Evolutionary conservation across 176 grass and related monocot genomes (phyloP).

Genomic region (Puya raimondii): DNA sequence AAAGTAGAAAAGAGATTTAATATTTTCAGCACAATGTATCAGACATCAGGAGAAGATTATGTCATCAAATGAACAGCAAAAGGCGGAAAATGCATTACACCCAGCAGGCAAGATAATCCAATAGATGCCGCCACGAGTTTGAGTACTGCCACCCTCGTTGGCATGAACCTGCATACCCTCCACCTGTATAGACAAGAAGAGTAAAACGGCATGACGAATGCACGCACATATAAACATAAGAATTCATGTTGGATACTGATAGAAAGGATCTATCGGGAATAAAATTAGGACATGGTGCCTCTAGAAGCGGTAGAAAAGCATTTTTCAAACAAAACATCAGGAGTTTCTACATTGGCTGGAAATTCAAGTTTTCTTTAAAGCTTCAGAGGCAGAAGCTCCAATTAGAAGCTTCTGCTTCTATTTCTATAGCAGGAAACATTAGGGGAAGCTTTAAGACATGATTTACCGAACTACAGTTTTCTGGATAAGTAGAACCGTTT

Average conservation of each 20-base stretch:
- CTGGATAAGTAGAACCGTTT: no score
- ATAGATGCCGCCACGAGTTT: conserved; percentile 95
- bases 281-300: no score
- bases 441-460: no score
- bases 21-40: neutral
- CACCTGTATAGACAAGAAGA: conserved; percentile 36
- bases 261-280: neutral
- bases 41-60: neutral
- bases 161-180: conserved; percentile 96
- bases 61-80: conserved; percentile 10
- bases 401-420: no score
- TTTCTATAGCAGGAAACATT: no score
- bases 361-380: no score
- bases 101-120: conserved; percentile 97
- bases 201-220: neutral
- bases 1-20: conserved; percentile 5
- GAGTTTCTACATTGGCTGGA: no score
- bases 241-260: neutral
- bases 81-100: conserved; percentile 52
- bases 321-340: no score
- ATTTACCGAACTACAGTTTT: no score
- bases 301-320: no score
- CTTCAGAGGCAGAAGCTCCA: no score
- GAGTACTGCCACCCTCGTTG: conserved; percentile 83
- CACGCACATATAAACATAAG: neutral